Conservation (phyloP, 108 stramenopile species). For the Fragilariopsis cylindrus region DNA sequence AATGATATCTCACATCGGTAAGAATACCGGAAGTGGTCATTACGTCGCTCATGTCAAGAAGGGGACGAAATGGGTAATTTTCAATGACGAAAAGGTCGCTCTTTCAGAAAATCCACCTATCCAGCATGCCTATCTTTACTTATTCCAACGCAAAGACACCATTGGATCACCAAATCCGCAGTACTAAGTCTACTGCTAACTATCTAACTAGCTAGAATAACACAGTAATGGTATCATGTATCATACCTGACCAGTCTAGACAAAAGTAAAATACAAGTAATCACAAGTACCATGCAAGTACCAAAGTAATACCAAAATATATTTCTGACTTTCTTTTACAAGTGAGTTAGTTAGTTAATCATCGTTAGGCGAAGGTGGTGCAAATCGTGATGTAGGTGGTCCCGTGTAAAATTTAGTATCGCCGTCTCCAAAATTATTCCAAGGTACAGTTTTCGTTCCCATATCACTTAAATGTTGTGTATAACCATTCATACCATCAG, state of each 20-base stretch:
- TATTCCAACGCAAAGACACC: slow-evolving; percentile 72
- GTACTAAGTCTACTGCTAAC: neutral
- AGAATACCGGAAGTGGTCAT: slow-evolving; percentile 96
- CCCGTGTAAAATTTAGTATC: slow-evolving; percentile 53
- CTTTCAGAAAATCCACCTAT: slow-evolving; percentile 83
- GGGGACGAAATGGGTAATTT: slow-evolving; percentile 92
- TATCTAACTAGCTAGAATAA: too few relatives aligned
- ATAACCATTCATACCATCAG: slow-evolving; percentile 49
- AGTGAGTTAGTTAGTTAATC: too few relatives aligned
- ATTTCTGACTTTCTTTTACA: too few relatives aligned
- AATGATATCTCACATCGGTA: slow-evolving; percentile 97
- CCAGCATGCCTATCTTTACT: slow-evolving; percentile 89
- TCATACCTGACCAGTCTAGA: too few relatives aligned
- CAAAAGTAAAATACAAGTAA: too few relatives aligned
- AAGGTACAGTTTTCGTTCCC: slow-evolving; percentile 49
- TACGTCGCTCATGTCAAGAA: slow-evolving; percentile 97
- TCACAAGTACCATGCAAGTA: too few relatives aligned
- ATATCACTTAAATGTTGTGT: slow-evolving; percentile 49
- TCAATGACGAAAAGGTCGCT: slow-evolving; percentile 98
- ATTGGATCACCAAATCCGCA: slow-evolving; percentile 20
- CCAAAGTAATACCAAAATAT: too few relatives aligned
- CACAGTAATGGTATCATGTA: too few relatives aligned
- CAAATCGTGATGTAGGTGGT: slow-evolving; percentile 47
- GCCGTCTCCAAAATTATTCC: slow-evolving; percentile 64
- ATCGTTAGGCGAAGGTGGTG: neutral